Evolutionary conservation across 2,329 filamentous ascomycete species (phyloP), one percentile per base, ranked within the genome.

Genomic region (Cladophialophora carrionii): DNA sequence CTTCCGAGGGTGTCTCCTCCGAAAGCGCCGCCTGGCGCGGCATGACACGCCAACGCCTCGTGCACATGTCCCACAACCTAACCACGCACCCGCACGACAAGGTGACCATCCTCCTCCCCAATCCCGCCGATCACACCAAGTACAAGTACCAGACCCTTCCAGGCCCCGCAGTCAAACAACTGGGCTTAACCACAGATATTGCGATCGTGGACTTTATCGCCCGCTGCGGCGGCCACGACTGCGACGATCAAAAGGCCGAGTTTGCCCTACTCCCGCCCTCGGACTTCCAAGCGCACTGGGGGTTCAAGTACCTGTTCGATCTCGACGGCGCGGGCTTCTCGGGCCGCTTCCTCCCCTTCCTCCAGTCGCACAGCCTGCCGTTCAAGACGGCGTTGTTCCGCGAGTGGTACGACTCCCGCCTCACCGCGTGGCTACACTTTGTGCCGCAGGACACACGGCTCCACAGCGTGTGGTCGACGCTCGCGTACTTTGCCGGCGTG

Each of bases 391-490:
- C 87, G 0, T 80, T 94, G 6, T 94, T 93, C 76, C 84, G 87
- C 26, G 87, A 91, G 73, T 96, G 91, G 91, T 91, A 88, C 76
- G 89, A 90, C 64, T 87, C 88, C 57, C 85, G 91, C 5, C 77
- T 95, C 17, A 84, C 83, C 64, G 85, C 91, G 0, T 96, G 91
- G 91, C 79, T 88, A 52, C 91, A 96, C 74, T 95, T 92, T 71
- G 88, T 94, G 1, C 91, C 91, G 8, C 78, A 93, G 17, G 91
- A 95, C 73, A 70, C 89, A 1, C 84, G 91, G 2, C 86, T 90
- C 22, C 89, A 92, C 66, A 89, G 85, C 0, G 78, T 95, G 48
- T 91, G 90, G 80, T 87, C 86, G 67, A 91, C 88, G 0, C 76
- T 93, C 61, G 85, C 88, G 0, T 95, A 92, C 76, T 94, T 95